Evolutionary conservation across 2,329 filamentous ascomycete genomes (phyloP).

Genomic region (Fusarium xyrophilum): DNA sequence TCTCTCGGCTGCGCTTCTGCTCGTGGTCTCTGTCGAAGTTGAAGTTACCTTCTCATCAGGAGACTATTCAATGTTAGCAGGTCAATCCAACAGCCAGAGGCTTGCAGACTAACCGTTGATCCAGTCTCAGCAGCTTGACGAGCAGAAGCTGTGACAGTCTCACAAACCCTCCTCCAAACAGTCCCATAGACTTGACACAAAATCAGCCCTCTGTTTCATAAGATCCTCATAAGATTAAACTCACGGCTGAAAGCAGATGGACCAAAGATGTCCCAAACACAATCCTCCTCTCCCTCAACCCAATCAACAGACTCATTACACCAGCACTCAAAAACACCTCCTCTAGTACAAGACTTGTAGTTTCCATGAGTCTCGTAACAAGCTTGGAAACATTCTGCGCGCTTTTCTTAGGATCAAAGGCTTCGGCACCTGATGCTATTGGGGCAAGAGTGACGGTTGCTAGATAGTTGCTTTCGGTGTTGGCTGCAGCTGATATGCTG

Average conservation of each 20-base stretch:
- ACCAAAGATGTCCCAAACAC: conserved; percentile 7
- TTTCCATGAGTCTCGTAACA: conserved; percentile 14
- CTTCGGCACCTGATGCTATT: background rate
- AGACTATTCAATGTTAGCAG: background rate
- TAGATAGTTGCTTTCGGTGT: background rate
- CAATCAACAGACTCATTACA: conserved; percentile 8
- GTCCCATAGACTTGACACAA: background rate
- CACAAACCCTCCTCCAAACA: background rate
- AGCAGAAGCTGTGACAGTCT: background rate
- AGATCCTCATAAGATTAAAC: fast-evolving
- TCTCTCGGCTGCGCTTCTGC: no score
- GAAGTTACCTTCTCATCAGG: background rate
- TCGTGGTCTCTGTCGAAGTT: background rate
- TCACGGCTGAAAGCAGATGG: conserved; percentile 15
- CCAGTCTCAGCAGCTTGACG: fast-evolving
- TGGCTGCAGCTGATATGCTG: background rate
- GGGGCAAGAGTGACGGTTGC: background rate
- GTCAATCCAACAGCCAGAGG: no score
- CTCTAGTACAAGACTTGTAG: background rate
- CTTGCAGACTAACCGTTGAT: background rate
- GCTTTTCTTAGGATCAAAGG: background rate
- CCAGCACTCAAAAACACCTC: conserved; percentile 2
- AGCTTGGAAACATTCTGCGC: conserved; percentile 2
- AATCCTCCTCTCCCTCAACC: conserved; percentile 16
- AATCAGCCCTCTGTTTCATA: fast-evolving